Percentiles rank a stretch among this genome's conserved stretches.
Conservation (phyloP, 352 stramenopile genomes). For the Pseudoperonospora humuli region DNA sequence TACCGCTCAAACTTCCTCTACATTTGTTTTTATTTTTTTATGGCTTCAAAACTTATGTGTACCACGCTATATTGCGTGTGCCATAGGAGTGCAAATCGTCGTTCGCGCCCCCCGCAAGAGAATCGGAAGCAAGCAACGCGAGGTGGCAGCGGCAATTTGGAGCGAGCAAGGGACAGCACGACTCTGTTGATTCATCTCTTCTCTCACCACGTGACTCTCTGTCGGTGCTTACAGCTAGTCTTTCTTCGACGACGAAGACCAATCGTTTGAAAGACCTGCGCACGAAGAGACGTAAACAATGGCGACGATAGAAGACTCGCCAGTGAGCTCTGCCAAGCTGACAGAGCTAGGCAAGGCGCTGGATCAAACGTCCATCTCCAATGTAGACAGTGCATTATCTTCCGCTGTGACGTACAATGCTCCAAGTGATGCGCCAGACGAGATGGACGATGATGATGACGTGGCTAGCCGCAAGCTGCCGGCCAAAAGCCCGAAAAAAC, state of each 20-base stretch:
- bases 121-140: conserved; percentile 9
- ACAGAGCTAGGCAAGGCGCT: conserved; percentile 71
- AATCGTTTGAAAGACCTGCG: neutral
- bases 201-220: neutral
- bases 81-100: conserved; percentile 1
- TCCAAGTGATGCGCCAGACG: conserved; percentile 1
- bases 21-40: too few relatives aligned
- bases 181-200: neutral
- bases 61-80: neutral
- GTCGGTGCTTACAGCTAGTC: neutral
- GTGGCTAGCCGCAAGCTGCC: conserved; percentile 14
- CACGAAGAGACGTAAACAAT: conserved; percentile 20
- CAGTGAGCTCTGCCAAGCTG: conserved; percentile 48
- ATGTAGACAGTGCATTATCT: conserved; percentile 6
- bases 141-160: neutral
- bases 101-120: conserved; percentile 20
- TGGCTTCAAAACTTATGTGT: too few relatives aligned
- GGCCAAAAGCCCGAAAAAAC: conserved; percentile 71
- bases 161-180: neutral
- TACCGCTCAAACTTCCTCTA: too few relatives aligned
- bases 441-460: conserved; percentile 8
- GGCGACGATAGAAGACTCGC: conserved; percentile 27
- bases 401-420: conserved; percentile 9
- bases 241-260: conserved; percentile 1
- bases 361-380: conserved; percentile 67